Conservation (phyloP, 805 yeast genomes). For the Candida endomychidarum region DNA sequence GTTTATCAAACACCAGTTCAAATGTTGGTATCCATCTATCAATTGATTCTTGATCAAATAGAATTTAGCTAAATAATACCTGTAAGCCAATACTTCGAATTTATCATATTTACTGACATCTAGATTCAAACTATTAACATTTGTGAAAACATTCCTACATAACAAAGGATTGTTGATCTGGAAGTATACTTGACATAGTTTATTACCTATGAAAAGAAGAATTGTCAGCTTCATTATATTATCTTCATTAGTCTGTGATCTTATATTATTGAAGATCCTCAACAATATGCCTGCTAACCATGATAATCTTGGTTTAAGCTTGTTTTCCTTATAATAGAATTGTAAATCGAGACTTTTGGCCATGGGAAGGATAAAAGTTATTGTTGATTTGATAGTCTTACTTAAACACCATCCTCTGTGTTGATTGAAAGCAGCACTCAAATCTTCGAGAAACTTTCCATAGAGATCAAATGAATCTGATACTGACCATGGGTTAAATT, state of each 20-base stretch:
- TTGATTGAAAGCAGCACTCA: slow-evolving; percentile 50
- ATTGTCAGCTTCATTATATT: slow-evolving; percentile 42
- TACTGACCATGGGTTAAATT: slow-evolving; percentile 53
- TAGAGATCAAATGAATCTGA: slow-evolving; percentile 56
- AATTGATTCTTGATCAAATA: slow-evolving; percentile 54
- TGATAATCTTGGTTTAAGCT: slow-evolving; percentile 45
- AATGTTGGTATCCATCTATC: slow-evolving; percentile 47
- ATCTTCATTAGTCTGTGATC: slow-evolving; percentile 43
- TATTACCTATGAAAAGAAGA: slow-evolving; percentile 52
- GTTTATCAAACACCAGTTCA: slow-evolving; percentile 52
- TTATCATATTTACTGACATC: slow-evolving; percentile 39
- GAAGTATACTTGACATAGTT: slow-evolving; percentile 58
- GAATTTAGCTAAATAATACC: slow-evolving; percentile 55
- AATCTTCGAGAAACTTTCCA: slow-evolving; percentile 45
- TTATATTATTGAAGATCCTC: slow-evolving; percentile 58
- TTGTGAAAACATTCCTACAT: slow-evolving; percentile 61
- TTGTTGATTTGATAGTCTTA: slow-evolving; percentile 35
- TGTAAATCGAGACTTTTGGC: slow-evolving; percentile 39
- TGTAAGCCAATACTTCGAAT: slow-evolving; percentile 49
- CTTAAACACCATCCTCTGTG: slow-evolving; percentile 35
- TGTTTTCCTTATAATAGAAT: slow-evolving; percentile 42
- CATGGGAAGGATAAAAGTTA: slow-evolving; percentile 44
- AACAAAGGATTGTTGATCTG: slow-evolving; percentile 53
- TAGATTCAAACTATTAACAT: slow-evolving; percentile 53
- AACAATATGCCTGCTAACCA: slow-evolving; percentile 55